Conservation (phyloP, 129 eudicot genomes). For the Daucus carota region DH1_v3.0 NC_030385.2:29413501-29414000, state of each 20-base stretch:
- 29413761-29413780: background rate
- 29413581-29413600: constrained; percentile 3
- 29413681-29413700: too few species aligned
- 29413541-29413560: background rate
- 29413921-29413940: background rate
- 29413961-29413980: background rate
- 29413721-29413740: background rate
- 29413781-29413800: background rate
- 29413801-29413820: background rate
- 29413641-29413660: constrained; percentile 16
- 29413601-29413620: background rate
- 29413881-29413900: background rate
- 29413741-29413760: background rate
- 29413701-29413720: background rate
- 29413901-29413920: background rate
- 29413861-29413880: background rate
- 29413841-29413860: background rate
- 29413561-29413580: background rate
- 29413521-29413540: too few species aligned
- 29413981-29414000: background rate
- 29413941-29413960: background rate
- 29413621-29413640: background rate
- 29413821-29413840: background rate
- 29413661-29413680: background rate
- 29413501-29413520: too few species aligned